These are phyloP conservation scores for Penicillium fuscoglaucum DNA, from an alignment of 2,329 filamentous ascomycete genomes.

Conservation along the genomic window DNA sequence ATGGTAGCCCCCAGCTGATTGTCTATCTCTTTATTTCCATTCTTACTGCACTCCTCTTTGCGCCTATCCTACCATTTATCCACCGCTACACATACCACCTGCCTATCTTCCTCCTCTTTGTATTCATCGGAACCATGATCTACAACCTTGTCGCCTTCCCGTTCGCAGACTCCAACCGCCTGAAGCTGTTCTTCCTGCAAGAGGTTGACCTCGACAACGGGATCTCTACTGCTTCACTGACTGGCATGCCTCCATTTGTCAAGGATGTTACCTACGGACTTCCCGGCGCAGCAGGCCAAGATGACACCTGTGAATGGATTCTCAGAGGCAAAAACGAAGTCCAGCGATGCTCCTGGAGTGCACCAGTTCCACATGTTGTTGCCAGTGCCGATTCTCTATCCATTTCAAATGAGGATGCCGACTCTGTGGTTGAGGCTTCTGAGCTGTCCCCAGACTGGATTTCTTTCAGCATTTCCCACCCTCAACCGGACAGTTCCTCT, in stretches of 20 bases:
- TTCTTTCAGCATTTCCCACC: conserved; percentile 59
- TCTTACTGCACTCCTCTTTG: conserved; percentile 69
- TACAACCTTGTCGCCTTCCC: conserved; percentile 89
- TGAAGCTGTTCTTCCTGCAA: conserved; percentile 88
- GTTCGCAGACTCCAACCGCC: conserved; percentile 73
- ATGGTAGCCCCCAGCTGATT: conserved; percentile 71
- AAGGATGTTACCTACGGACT: conserved; percentile 65
- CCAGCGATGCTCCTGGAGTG: conserved; percentile 68
- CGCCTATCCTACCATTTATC: conserved; percentile 79
- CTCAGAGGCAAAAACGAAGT: conserved; percentile 27
- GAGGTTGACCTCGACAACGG: conserved; percentile 73
- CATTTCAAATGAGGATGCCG: not conserved
- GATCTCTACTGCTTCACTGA: conserved; percentile 67
- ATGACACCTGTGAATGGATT: conserved; percentile 52
- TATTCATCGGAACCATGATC: conserved; percentile 73
- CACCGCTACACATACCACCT: conserved; percentile 84
- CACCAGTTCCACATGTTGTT: conserved; percentile 65
- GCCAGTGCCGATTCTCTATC: conserved; percentile 32
- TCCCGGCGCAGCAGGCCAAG: conserved; percentile 67
- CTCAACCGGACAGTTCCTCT: conserved; percentile 40
- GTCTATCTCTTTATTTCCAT: conserved; percentile 70
- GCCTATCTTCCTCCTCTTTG: conserved; percentile 70
- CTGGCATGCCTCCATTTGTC: conserved; percentile 68
- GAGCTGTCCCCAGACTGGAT: conserved; percentile 61
- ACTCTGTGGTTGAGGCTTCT: conserved; percentile 23